A percentile compares a stretch with the other conserved stretches of the same genome.
These are phyloP conservation scores for Camellia granthamiana DNA, from an alignment of 148 eudicot genomes.

Conservation along the genomic window DNA sequence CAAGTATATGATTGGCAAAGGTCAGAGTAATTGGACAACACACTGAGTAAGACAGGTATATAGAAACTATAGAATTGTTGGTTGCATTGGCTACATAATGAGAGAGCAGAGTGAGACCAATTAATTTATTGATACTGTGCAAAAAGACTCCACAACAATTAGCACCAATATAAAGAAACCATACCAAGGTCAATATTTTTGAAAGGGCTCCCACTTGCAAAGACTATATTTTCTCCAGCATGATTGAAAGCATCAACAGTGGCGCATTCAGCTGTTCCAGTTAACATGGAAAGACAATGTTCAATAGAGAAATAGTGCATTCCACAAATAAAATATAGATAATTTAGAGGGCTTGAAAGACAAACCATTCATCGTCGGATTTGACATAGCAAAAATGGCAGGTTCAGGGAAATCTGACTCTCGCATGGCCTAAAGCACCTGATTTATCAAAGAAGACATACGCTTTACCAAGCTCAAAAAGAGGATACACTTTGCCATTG, in stretches of 20 bases:
- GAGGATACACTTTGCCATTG: neutral
- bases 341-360: conserved; percentile 12
- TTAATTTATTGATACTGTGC: neutral
- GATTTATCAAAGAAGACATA: conserved; percentile 15
- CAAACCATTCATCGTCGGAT: conserved; percentile 93
- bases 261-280: conserved; percentile 86
- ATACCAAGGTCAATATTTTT: conserved; percentile 86
- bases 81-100: too few relatives aligned
- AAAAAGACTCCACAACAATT: conserved; percentile 2
- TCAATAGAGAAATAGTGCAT: conserved; percentile 4
- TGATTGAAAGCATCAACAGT: conserved; percentile 85
- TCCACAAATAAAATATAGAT: neutral
- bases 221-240: conserved; percentile 92
- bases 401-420: conserved; percentile 83
- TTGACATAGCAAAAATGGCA: conserved; percentile 98
- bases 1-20: neutral
- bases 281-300: conserved; percentile 2
- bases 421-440: conserved; percentile 92
- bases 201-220: conserved; percentile 98
- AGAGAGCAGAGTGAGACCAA: neutral
- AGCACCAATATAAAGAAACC: neutral
- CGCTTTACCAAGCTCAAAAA: neutral
- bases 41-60: neutral
- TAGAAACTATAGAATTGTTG: too few relatives aligned
- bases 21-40: neutral